phyloP scores from a whole-genome alignment of 345 rosid genomes.

The Cardamine resedifolia region DNA sequence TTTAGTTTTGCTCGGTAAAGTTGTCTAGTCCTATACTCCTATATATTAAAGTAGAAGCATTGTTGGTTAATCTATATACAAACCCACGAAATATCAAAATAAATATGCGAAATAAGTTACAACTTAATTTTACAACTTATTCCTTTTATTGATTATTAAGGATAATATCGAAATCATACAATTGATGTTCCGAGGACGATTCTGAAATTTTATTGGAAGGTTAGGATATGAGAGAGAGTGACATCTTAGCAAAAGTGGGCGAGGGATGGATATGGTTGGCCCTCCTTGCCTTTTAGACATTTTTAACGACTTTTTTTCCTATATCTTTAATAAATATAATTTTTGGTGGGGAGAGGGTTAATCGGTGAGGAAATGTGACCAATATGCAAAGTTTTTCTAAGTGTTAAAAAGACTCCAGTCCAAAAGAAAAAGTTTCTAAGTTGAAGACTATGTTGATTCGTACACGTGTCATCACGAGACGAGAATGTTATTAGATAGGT shows the following conservation, averaged over 20 bases:
- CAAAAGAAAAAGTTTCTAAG: too few species aligned
- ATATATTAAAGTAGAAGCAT: too few species aligned
- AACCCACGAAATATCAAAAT: background rate
- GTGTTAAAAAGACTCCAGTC: too few species aligned
- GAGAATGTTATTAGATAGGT: too few species aligned
- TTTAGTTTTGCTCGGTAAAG: too few species aligned
- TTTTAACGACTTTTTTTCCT: background rate
- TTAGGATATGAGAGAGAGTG: slow-evolving; percentile 37
- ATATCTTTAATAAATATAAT: background rate
- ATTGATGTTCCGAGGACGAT: slow-evolving; percentile 27
- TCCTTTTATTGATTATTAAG: background rate
- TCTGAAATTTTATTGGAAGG: slow-evolving; percentile 39
- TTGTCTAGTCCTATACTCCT: too few species aligned
- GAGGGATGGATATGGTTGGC: slow-evolving; percentile 32
- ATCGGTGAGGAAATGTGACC: too few species aligned
- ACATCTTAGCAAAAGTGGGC: slow-evolving; percentile 29
- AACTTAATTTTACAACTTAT: background rate
- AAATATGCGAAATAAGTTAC: background rate
- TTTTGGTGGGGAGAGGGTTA: background rate
- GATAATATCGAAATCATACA: slow-evolving; percentile 25
- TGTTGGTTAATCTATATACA: too few species aligned
- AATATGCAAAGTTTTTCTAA: background rate
- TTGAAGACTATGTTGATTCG: too few species aligned
- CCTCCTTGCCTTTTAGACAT: slow-evolving; percentile 25
- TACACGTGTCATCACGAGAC: too few species aligned